Evolutionary conservation across 352 stramenopile genomes (phyloP).

Genomic region (Pythium periplocum): DNA sequence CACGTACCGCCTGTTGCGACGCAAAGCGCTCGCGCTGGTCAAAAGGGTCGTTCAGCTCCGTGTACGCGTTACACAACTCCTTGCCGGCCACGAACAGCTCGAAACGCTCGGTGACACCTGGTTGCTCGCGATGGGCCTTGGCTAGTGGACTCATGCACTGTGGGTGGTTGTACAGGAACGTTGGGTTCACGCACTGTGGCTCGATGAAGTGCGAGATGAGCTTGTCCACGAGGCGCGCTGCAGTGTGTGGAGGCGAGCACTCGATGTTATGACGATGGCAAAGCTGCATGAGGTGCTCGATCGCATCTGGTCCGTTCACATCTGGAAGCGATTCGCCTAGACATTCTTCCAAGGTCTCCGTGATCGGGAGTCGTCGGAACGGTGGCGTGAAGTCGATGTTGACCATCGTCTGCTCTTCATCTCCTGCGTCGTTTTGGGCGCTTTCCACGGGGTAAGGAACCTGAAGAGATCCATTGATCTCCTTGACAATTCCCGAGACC

Average conservation of each 20-base stretch:
- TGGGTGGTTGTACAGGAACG: conserved; percentile 98
- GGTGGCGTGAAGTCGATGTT: conserved; percentile 98
- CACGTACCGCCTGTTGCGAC: conserved; percentile 78
- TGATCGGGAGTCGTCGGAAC: conserved; percentile 96
- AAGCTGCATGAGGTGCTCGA: conserved; percentile 75
- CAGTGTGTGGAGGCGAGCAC: conserved; percentile 92
- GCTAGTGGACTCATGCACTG: conserved; percentile 96
- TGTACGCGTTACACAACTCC: conserved; percentile 98
- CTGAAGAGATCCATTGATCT: conserved; percentile 94
- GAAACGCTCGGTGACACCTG: conserved; percentile 95
- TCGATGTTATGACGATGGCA: conserved; percentile 88
- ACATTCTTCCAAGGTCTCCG: conserved; percentile 92
- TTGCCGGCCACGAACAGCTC: conserved; percentile 96
- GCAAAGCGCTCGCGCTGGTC: conserved; percentile 96
- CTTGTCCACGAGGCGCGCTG: conserved; percentile 95
- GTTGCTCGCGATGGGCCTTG: conserved; percentile 92
- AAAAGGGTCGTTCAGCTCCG: conserved; percentile 97
- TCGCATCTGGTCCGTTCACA: conserved; percentile 56
- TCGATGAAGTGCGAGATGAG: conserved; percentile 98
- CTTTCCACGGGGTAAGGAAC: conserved; percentile 90
- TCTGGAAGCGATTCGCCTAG: conserved; percentile 69
- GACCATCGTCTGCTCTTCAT: conserved; percentile 26
- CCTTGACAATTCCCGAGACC: conserved; percentile 92
- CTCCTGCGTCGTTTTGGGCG: not conserved
- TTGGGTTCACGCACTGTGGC: conserved; percentile 89